These are phyloP conservation scores for Fusarium veterinarium DNA, from an alignment of 2,329 filamentous ascomycete species.

Conservation along the genomic window DNA sequence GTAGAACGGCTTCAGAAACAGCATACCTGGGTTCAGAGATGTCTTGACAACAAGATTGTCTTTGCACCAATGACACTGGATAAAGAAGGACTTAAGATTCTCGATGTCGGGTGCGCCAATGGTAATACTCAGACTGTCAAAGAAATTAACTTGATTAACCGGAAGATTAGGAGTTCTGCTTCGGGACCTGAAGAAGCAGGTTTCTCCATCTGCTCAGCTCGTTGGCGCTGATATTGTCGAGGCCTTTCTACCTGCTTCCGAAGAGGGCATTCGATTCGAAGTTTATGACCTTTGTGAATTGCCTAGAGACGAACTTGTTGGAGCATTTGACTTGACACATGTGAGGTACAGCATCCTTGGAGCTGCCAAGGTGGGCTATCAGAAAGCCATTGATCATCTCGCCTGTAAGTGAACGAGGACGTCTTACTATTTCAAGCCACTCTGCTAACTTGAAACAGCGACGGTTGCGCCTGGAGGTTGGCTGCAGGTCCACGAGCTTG, in stretches of 20 bases:
- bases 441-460: neutral
- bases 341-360: constrained; percentile 13
- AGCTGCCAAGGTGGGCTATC: neutral
- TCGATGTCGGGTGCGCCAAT: constrained; percentile 27
- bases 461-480: constrained; percentile 18
- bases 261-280: neutral
- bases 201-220: constrained; percentile 18
- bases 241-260: constrained; percentile 1
- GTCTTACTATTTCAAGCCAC: accelerated
- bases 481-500: constrained; percentile 26
- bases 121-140: neutral
- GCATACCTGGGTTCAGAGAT: constrained; percentile 22
- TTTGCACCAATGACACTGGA: constrained; percentile 6
- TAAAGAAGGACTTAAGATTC: neutral
- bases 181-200: constrained; percentile 17
- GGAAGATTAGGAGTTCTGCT: neutral
- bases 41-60: constrained; percentile 6
- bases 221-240: constrained; percentile 24
- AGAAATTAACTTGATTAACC: accelerated
- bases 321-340: constrained; percentile 10
- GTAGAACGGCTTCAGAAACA: constrained; percentile 26
- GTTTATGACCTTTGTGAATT: constrained; percentile 8
- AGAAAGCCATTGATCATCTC: neutral
- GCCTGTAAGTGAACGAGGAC: neutral
- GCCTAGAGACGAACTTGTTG: neutral